Evolutionary conservation across 2,329 filamentous ascomycete genomes (phyloP), one percentile per base, ranked within the genome.

Genomic region (Dactylellina cionopaga): DNA sequence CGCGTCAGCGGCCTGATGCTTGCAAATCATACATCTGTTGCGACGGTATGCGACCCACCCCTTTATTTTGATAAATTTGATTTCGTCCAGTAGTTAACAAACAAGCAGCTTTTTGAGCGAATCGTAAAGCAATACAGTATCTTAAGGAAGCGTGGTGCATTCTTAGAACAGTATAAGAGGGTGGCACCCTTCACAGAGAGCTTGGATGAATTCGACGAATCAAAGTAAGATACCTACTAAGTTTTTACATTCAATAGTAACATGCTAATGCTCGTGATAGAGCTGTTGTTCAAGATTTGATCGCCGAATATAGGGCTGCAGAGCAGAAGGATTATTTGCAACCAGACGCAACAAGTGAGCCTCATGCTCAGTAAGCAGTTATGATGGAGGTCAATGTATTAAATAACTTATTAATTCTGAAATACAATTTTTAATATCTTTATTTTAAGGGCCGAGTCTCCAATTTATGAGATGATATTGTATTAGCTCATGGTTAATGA

Each of bases 1-100:
- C 90, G 95, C 51, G 95, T 99, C 59, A 96, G 92, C 75, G 95
- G 95, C 1, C 86, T 99, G 68, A 99, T 99, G 95, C 84, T 99
- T 70, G 95, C 95, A 10, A 99, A 99, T 79, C 95, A 99, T 80
- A 99, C 95, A 0, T 96, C 93, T 75, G 96, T 99, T 76, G 92
- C 94, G 47, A 97, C 95, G 22, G 88, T 89, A 83, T 77, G 86
- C 29, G 47, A n/a, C n/a, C 25, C 24, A 6, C 19, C 27, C 25
- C 11, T 27, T 5, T 9, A 11, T 81, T n/a, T n/a, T n/a, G n/a
- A n/a, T n/a, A n/a, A n/a, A n/a, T n/a, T 19, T 31, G 10, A 4
- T 19, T 19, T 10, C 31, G 15, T 7, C 3, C 31, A 3, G 22
- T 9, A 11, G n/a, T n/a, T n/a, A n/a, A n/a, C n/a, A n/a, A n/a